Conservation (phyloP, 176 grass and related monocot species). For the Zoysia pacifica region DNA sequence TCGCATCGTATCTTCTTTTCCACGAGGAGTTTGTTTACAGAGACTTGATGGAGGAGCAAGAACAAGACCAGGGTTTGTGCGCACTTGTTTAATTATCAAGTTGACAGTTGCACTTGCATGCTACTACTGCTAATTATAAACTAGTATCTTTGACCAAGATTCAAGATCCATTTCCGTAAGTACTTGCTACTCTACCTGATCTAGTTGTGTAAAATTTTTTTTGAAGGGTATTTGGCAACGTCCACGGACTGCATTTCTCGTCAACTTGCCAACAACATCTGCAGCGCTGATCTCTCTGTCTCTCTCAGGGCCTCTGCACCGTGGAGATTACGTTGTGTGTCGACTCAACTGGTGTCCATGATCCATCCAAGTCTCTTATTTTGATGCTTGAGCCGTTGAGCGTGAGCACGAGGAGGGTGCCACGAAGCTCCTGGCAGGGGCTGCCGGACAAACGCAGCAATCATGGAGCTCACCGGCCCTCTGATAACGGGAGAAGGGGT, state of each 20-base stretch:
- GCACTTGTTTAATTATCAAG: neutral
- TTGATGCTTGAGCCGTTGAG: slow-evolving; percentile 33
- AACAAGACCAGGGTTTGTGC: neutral
- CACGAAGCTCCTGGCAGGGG: neutral
- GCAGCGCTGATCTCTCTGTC: neutral
- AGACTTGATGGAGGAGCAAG: neutral
- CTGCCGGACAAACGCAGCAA: slow-evolving; percentile 28
- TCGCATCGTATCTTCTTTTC: neutral
- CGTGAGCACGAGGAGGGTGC: slow-evolving; percentile 35
- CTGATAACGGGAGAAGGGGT: slow-evolving; percentile 27
- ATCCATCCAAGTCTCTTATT: slow-evolving; percentile 2
- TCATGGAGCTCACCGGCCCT: slow-evolving; percentile 64
- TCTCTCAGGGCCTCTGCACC: neutral
- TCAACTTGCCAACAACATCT: neutral
- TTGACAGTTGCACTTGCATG: slow-evolving; percentile 19
- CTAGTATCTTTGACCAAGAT: slow-evolving; percentile 36
- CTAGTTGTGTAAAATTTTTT: neutral
- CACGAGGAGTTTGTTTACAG: neutral
- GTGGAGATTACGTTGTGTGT: neutral
- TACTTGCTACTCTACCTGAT: neutral
- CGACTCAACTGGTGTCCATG: slow-evolving; percentile 5
- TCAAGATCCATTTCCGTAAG: slow-evolving; percentile 10
- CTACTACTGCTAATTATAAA: neutral
- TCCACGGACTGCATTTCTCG: neutral
- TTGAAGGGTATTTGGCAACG: neutral